phyloP scores from a whole-genome alignment of 2,329 filamentous ascomycete genomes.

The Emericellopsis atlantica region DNA sequence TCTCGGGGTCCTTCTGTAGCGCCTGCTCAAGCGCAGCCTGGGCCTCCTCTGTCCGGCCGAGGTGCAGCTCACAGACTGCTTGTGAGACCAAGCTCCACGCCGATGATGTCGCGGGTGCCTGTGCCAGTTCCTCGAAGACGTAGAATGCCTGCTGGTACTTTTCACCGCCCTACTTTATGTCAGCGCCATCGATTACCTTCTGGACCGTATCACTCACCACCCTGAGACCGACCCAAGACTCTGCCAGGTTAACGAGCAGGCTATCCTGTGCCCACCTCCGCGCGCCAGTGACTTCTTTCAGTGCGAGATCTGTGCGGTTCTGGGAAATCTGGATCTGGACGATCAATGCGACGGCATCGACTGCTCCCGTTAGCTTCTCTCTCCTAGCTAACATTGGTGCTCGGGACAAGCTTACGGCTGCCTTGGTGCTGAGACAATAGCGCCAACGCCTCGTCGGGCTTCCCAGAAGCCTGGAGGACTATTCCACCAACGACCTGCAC shows the following conservation, averaged over 20 bases:
- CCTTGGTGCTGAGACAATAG: constrained; percentile 76
- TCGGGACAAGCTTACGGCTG: constrained; percentile 48
- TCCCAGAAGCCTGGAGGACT: constrained; percentile 66
- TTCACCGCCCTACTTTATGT: constrained; percentile 60
- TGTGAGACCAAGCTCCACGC: constrained; percentile 70
- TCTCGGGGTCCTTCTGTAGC: constrained; percentile 56
- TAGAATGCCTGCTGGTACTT: constrained; percentile 97
- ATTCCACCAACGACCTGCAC: constrained; percentile 79
- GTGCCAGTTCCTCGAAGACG: constrained; percentile 91
- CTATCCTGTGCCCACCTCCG: constrained; percentile 93
- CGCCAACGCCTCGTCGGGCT: constrained; percentile 73
- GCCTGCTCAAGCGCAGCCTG: constrained; percentile 77
- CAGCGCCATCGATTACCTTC: not conserved
- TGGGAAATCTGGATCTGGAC: constrained; percentile 87
- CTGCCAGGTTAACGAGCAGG: constrained; percentile 82
- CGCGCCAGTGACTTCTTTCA: constrained; percentile 79
- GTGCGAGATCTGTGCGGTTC: constrained; percentile 79
- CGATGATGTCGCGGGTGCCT: constrained; percentile 70
- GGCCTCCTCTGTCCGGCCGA: constrained; percentile 79
- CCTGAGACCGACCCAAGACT: constrained; percentile 87
- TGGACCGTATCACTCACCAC: constrained; percentile 41
- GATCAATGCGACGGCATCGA: constrained; percentile 71
- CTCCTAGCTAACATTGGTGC: not conserved
- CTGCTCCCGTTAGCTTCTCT: constrained; percentile 22
- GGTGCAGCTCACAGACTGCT: constrained; percentile 81